Evolutionary conservation across 257 asterid species (phyloP).

Genomic region (Scutellaria barbata): DNA sequence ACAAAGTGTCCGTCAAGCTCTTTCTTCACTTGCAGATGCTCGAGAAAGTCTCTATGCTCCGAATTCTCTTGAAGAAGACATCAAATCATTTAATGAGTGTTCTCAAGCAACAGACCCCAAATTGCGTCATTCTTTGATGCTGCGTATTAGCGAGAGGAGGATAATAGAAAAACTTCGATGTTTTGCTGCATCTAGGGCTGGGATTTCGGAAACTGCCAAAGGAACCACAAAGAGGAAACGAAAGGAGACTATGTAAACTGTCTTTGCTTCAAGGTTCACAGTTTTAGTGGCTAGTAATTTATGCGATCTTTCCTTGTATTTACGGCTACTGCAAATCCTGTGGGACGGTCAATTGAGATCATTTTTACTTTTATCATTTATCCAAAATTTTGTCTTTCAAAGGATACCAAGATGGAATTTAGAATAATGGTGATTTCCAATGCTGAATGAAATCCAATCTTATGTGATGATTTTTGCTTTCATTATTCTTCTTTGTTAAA

Average conservation of each 20-base stretch:
- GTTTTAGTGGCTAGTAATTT: too few species aligned
- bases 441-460: too few species aligned
- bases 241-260: not conserved
- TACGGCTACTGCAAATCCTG: too few species aligned
- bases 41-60: constrained; percentile 74
- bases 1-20: constrained; percentile 58
- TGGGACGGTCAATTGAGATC: too few species aligned
- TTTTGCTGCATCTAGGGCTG: constrained; percentile 44
- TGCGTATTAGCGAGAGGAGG: constrained; percentile 86
- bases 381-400: too few species aligned
- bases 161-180: constrained; percentile 70
- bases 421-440: too few species aligned
- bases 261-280: not conserved
- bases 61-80: constrained; percentile 61
- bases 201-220: constrained; percentile 8
- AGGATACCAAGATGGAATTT: too few species aligned
- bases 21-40: constrained; percentile 66
- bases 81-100: constrained; percentile 45
- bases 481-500: too few species aligned
- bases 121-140: constrained; percentile 61
- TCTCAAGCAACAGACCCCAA: constrained; percentile 50
- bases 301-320: too few species aligned
- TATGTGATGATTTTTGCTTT: too few species aligned
- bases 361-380: too few species aligned
- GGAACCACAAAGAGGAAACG: constrained; percentile 40